Conservation (phyloP, 2,329 filamentous ascomycete species). For the Diaporthe citriasiana region DNA sequence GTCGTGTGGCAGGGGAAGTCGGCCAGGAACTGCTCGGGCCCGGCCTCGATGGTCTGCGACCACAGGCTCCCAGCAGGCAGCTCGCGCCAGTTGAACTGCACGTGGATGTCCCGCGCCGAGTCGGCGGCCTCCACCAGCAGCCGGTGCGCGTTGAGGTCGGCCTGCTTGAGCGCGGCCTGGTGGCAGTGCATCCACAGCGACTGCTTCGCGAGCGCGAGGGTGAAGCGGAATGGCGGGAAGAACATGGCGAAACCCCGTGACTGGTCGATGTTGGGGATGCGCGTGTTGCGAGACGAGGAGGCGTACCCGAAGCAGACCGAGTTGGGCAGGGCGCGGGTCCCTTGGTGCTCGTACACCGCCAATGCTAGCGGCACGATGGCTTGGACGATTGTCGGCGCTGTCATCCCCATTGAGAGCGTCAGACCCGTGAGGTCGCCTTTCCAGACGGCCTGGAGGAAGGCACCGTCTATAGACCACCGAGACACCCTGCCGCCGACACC, state of each 20-base stretch:
- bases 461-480: not conserved
- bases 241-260: not conserved
- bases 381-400: constrained; percentile 5
- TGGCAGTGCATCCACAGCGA: constrained; percentile 32
- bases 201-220: not conserved
- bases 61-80: constrained; percentile 13
- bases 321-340: constrained; percentile 1
- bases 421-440: constrained; percentile 30
- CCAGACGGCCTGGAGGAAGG: constrained; percentile 4
- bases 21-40: not conserved
- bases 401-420: constrained; percentile 10
- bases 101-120: not conserved
- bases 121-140: not conserved
- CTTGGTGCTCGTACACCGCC: constrained; percentile 23
- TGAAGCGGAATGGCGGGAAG: constrained; percentile 7
- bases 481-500: not conserved
- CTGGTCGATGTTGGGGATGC: constrained; percentile 19
- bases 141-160: not conserved
- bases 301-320: constrained; percentile 1
- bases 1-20: constrained; percentile 4
- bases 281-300: not conserved
- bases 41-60: constrained; percentile 12
- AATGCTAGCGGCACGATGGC: not conserved
- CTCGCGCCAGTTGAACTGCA: constrained; percentile 28
- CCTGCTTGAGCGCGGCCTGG: constrained; percentile 23